A percentile compares a stretch with the other conserved stretches of the same genome.
These are phyloP conservation scores for Carex cristatella DNA, from an alignment of 176 grass and related monocot species.

Conservation along the genomic window DNA sequence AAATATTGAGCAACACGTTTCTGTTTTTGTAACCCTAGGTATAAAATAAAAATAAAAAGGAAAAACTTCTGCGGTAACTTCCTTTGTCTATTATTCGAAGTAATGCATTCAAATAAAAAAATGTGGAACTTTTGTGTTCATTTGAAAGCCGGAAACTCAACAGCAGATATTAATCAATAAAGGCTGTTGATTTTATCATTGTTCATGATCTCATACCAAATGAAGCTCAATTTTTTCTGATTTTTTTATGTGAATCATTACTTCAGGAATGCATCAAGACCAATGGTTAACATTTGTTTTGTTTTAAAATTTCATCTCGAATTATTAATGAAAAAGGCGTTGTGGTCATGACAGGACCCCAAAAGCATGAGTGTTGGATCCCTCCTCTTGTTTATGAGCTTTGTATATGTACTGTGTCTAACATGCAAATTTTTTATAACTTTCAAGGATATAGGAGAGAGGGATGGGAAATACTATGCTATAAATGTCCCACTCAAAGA, in stretches of 20 bases:
- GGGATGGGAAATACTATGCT: constrained; percentile 96
- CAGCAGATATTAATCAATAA: background rate
- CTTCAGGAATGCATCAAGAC: background rate
- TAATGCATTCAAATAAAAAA: background rate
- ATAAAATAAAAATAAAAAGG: background rate
- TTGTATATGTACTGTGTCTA: background rate
- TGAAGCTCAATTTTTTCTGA: background rate
- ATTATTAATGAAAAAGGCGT: background rate
- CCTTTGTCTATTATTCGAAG: background rate
- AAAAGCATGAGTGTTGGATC: background rate
- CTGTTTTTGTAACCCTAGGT: background rate
- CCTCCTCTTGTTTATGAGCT: background rate
- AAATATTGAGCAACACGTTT: background rate
- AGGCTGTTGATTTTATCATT: background rate
- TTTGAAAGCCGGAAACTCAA: background rate
- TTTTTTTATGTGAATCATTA: background rate
- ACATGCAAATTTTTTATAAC: background rate
- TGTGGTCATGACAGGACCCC: background rate
- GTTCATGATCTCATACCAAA: background rate
- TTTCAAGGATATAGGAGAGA: constrained; percentile 92
- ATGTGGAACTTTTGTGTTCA: background rate
- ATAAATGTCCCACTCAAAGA: constrained; percentile 99
- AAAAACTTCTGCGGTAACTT: background rate
- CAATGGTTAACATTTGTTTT: background rate
- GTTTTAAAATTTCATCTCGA: background rate